Percentiles rank a stretch among this genome's conserved stretches.
These are phyloP conservation scores for Clavispora santaluciae DNA, from an alignment of 805 yeast genomes.

Conservation along the genomic window DNA sequence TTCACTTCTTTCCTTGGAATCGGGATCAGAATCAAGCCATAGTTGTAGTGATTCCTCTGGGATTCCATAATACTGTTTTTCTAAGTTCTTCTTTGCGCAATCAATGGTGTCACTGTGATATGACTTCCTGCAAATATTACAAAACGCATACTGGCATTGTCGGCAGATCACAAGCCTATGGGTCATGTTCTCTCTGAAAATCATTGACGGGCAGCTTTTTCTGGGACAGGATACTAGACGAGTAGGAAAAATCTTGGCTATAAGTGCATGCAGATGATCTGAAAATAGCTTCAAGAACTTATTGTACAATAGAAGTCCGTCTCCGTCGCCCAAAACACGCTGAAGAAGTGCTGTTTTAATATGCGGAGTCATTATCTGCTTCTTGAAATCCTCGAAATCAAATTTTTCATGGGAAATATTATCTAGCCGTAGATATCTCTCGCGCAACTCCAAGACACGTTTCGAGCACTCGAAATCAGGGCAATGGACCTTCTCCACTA, in stretches of 20 bases:
- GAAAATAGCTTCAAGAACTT: constrained; percentile 34
- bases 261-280: constrained; percentile 38
- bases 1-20: constrained; percentile 28
- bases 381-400: constrained; percentile 27
- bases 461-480: constrained; percentile 50
- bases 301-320: constrained; percentile 1
- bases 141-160: constrained; percentile 49
- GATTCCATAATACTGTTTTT: constrained; percentile 23
- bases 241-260: constrained; percentile 42
- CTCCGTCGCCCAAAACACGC: constrained; percentile 18
- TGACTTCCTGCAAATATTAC: constrained; percentile 51
- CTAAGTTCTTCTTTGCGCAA: constrained; percentile 30
- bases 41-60: constrained; percentile 30
- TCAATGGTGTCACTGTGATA: constrained; percentile 54
- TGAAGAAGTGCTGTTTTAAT: constrained; percentile 32
- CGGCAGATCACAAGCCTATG: constrained; percentile 47
- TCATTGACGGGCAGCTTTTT: constrained; percentile 37
- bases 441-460: constrained; percentile 11
- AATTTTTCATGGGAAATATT: constrained; percentile 10
- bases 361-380: constrained; percentile 36
- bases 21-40: constrained; percentile 27
- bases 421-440: constrained; percentile 17
- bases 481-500: constrained; percentile 50
- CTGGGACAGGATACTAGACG: constrained; percentile 51
- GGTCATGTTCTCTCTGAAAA: constrained; percentile 43